These are phyloP conservation scores for Acacia pycnantha DNA, from an alignment of 331 rosid genomes.

Conservation along the genomic window DNA sequence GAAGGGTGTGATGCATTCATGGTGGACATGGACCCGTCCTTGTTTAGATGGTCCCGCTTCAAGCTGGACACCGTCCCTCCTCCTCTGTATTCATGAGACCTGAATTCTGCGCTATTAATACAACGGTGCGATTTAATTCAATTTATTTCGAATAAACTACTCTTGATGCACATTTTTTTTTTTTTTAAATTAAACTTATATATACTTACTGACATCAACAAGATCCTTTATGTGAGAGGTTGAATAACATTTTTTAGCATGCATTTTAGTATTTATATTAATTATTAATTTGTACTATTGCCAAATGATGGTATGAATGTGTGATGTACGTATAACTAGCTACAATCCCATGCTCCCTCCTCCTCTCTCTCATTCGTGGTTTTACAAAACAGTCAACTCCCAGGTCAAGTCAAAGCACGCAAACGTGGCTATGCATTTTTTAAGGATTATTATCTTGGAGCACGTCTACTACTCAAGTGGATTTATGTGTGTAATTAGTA, in stretches of 20 bases:
- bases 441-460: background rate
- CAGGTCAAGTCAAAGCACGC: background rate
- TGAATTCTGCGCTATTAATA: background rate
- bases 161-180: background rate
- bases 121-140: background rate
- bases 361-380: background rate
- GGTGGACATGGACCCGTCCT: constrained; percentile 29
- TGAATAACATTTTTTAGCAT: background rate
- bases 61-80: background rate
- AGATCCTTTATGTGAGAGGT: no score
- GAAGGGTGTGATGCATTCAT: constrained; percentile 32
- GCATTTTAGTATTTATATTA: background rate
- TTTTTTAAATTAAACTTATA: no score
- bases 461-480: background rate
- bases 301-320: background rate
- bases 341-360: background rate
- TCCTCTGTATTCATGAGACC: background rate
- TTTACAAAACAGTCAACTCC: background rate
- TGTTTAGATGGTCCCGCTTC: constrained; percentile 13
- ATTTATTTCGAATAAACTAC: background rate
- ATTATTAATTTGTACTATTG: background rate
- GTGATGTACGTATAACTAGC: background rate
- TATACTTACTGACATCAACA: no score
- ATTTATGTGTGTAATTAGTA: background rate
- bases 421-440: background rate